phyloP scores from a whole-genome alignment of 2,329 filamentous ascomycete genomes.

The Aspergillus sp. region DNA sequence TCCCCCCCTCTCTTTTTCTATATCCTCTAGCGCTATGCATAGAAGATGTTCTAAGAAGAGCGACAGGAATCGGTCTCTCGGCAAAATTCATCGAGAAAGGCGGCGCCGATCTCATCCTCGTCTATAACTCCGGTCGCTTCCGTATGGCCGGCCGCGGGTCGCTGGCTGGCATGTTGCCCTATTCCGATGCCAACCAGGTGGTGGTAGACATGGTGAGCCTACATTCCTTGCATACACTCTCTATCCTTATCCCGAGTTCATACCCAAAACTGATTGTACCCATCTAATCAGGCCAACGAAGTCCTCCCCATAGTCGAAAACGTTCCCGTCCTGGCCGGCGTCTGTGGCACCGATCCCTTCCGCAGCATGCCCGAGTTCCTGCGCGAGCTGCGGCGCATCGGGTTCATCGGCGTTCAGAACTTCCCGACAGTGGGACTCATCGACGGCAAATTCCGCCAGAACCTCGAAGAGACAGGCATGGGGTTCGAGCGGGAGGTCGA shows the following conservation, averaged over 20 bases:
- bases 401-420: constrained; percentile 70
- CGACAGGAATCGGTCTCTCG: constrained; percentile 63
- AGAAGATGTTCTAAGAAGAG: no score
- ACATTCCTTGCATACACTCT: neutral
- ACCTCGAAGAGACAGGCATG: constrained; percentile 72
- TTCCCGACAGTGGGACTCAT: constrained; percentile 72
- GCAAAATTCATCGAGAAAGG: constrained; percentile 70
- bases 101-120: constrained; percentile 67
- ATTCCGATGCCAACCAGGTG: constrained; percentile 68
- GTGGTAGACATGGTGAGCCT: constrained; percentile 63
- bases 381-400: constrained; percentile 58
- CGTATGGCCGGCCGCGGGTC: constrained; percentile 72
- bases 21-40: no score
- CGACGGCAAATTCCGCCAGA: constrained; percentile 65
- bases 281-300: constrained; percentile 54
- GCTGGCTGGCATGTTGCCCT: constrained; percentile 69
- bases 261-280: neutral
- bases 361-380: constrained; percentile 62
- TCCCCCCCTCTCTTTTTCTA: neutral
- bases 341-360: constrained; percentile 71
- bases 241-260: no score
- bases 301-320: constrained; percentile 64
- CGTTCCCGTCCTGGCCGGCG: constrained; percentile 67
- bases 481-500: constrained; percentile 66
- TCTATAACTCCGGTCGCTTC: constrained; percentile 72